Base-by-base conservation (phyloP, 306 rosid species). In the Vigna unguiculata region DNA sequence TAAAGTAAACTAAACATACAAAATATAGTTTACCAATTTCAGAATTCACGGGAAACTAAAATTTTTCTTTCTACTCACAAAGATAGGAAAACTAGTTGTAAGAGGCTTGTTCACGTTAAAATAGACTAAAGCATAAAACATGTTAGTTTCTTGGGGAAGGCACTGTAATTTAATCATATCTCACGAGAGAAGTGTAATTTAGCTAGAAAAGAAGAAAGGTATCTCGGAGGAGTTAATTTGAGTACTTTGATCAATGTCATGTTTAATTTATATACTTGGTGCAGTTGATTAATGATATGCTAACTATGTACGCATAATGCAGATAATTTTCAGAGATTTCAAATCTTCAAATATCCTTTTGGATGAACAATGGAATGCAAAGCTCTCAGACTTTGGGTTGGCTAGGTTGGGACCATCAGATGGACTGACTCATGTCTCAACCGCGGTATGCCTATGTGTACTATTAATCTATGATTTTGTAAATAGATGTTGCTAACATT, bases 311-410 rank as follows among this genome's bases (percentile, higher is more conserved):
- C 66, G 17, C 64, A 16, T n/a, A 65, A 55, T 63, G 74, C 72
- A 95, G 98, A 96, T 96, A 78, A 96, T 96, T 80, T 96, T 96
- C 84, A 88, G 99, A 86, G 99, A 96, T 84, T 96, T 96, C 85
- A 96, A 96, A 74, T 91, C 99, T 45, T 96, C 99, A 21, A 96
- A 96, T 75, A 92, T 96, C 82, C 98, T 96, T 76, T 83, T 96
- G 78, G 99, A 96, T 20, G 96, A 89, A 82, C 86, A 89, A 4
- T 96, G 99, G 99, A 91, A 92, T 38, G 99, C 99, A 22, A 96
- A 96, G 88, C 91, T 96, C 22, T 96, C 98, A 30, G 99, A 96
- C 82, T 96, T 96, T 55, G 99, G 99, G 71, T 87, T 96, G 76
- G 99, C 99, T 34, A 88, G 99, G 87, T 86, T 96, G 81, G 98